These are phyloP conservation scores for Verticillium nonalfalfae DNA, from an alignment of 2,329 filamentous ascomycete species.

Conservation along the genomic window DNA sequence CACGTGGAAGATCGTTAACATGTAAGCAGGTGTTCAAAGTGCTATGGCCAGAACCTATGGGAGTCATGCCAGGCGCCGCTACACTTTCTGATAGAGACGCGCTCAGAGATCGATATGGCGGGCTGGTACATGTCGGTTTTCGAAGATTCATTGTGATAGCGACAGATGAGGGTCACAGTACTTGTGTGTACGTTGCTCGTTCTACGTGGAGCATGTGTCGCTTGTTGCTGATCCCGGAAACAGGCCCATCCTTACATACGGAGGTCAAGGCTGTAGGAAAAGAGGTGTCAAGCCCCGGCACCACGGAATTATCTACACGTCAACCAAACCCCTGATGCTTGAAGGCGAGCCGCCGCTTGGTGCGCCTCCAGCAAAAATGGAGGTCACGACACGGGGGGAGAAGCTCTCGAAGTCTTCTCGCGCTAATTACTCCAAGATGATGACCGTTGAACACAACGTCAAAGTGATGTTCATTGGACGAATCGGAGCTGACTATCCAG, in stretches of 20 bases:
- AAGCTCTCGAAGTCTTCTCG: conserved; percentile 43
- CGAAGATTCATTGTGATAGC: conserved; percentile 49
- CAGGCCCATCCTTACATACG: conserved; percentile 51
- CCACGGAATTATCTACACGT: conserved; percentile 46
- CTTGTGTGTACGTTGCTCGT: conserved; percentile 42
- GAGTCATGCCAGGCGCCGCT: conserved; percentile 22
- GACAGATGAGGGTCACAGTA: conserved; percentile 45
- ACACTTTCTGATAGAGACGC: conserved; percentile 25
- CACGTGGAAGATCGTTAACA: neutral
- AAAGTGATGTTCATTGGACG: conserved; percentile 51
- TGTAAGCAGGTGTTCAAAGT: conserved; percentile 45
- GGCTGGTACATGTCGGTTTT: conserved; percentile 40
- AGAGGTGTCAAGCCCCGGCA: conserved; percentile 43
- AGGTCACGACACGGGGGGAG: conserved; percentile 35
- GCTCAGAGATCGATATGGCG: conserved; percentile 25
- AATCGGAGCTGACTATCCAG: conserved; percentile 32
- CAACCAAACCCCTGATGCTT: conserved; percentile 22
- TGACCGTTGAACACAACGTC: conserved; percentile 51
- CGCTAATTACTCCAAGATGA: conserved; percentile 51
- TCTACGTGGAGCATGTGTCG: neutral
- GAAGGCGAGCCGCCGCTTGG: conserved; percentile 40
- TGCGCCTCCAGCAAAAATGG: conserved; percentile 37
- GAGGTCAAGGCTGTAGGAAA: conserved; percentile 45
- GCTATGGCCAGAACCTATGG: conserved; percentile 46
- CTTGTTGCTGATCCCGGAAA: neutral